Conservation (phyloP, 192 early-diverging fungal genomes). For the Coemansia sp. region DNA sequence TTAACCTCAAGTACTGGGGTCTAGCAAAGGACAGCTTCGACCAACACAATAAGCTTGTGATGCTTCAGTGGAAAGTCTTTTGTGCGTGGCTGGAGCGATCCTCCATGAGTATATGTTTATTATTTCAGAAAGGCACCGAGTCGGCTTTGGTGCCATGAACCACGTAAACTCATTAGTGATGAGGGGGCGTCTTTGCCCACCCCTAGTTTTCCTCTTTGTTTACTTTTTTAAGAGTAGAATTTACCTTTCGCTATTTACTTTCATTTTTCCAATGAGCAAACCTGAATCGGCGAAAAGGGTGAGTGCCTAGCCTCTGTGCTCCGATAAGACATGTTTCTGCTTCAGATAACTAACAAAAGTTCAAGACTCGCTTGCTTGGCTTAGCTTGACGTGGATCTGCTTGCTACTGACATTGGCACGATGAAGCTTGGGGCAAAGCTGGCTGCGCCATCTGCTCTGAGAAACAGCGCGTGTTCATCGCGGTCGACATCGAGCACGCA, state of each 20-base stretch:
- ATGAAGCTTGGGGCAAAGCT: conserved; percentile 20
- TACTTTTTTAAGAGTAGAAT: background rate
- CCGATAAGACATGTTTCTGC: background rate
- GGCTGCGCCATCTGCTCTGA: background rate
- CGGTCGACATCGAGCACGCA: conserved; percentile 11
- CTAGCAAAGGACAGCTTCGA: too few species aligned
- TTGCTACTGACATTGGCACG: conserved; percentile 30
- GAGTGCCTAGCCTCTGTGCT: background rate
- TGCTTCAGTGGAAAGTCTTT: background rate
- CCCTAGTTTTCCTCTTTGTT: background rate
- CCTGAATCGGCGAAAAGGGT: conserved; percentile 1
- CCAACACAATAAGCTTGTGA: too few species aligned
- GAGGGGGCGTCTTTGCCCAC: too few species aligned
- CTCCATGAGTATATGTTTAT: too few species aligned
- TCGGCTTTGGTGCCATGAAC: too few species aligned
- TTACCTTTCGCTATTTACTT: background rate
- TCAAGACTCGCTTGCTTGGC: background rate
- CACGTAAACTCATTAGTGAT: too few species aligned
- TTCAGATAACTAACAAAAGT: background rate
- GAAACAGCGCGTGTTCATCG: background rate
- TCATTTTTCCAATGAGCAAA: background rate
- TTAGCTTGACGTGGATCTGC: conserved; percentile 30
- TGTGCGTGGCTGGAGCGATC: too few species aligned
- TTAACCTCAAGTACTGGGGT: background rate
- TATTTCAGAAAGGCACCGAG: too few species aligned